Percentiles rank a stretch among this genome's conserved stretches.
These are phyloP conservation scores for Cytauxzoon felis DNA, from an alignment of 169 alveolate genomes.

Conservation along the genomic window DNA sequence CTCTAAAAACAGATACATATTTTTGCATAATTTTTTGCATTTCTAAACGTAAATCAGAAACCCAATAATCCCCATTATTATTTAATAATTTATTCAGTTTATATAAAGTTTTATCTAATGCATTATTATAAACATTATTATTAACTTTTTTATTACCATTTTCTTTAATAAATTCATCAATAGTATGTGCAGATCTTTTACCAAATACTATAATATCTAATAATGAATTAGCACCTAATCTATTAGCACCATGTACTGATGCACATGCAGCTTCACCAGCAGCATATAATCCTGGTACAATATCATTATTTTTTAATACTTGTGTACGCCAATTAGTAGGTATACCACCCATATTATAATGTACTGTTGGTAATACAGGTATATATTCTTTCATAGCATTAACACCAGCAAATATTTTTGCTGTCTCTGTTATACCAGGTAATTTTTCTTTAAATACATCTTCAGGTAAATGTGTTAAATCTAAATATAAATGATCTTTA, in stretches of 20 bases:
- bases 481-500: slow-evolving; percentile 91
- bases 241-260: slow-evolving; percentile 98
- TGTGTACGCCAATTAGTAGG: slow-evolving; percentile 96
- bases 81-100: slow-evolving; percentile 38
- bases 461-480: slow-evolving; percentile 89
- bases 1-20: slow-evolving; percentile 94
- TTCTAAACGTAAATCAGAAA: slow-evolving; percentile 55
- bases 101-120: slow-evolving; percentile 80
- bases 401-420: slow-evolving; percentile 94
- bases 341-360: slow-evolving; percentile 99
- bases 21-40: slow-evolving; percentile 89
- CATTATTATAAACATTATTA: slow-evolving; percentile 9
- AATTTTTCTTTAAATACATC: slow-evolving; percentile 91
- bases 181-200: slow-evolving; percentile 91
- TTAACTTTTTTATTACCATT: background rate
- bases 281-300: slow-evolving; percentile 90
- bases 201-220: slow-evolving; percentile 96
- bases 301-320: slow-evolving; percentile 78
- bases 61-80: slow-evolving; percentile 35
- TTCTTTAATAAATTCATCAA: slow-evolving; percentile 67
- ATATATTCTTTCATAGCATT: slow-evolving; percentile 93
- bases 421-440: slow-evolving; percentile 96
- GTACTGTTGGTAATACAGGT: slow-evolving; percentile 97
- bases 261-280: slow-evolving; percentile 99
- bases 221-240: slow-evolving; percentile 96